Evolutionary conservation across 2,329 filamentous ascomycete genomes (phyloP), one percentile per base, ranked within the genome.

Genomic region (Aspergillus sp.): DNA sequence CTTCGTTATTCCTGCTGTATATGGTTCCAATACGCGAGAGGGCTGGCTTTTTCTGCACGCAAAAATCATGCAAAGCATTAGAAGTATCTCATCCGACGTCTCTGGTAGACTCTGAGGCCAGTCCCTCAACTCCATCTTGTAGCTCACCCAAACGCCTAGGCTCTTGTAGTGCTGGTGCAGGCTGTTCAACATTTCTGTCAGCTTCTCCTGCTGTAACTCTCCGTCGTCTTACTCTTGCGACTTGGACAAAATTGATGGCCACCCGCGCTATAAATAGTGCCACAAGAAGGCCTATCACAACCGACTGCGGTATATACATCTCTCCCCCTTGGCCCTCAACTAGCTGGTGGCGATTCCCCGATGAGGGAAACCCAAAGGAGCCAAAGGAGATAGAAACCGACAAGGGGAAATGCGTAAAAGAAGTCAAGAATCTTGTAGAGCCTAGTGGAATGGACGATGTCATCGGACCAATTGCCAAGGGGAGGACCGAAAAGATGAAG

Each of bases 331-430:
- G 33, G 11, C 10, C 37, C 11, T 43, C 45, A 7, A 43, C 39
- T 9, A 29, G 37, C 26, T 40, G 44, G 26, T 31, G 34, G 29
- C 34, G 40, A 36, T 29, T 44, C 27, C 41, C 42, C 9, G 43
- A 37, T 7, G 46, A 35, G 0, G 51, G 38, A 8, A 50, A 33
- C 5, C 42, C 43, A 6, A 51, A 42, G 13, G 55, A 44, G 34
- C 63, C 59, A 13, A 64, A 59, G 7, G 62, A 63, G n/a, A 66
- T 50, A 0, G 61, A 63, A 13, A 67, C 54, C 0, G 62, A 67
- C 56, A 70, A 60, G 39, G 60, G 52, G 38, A 69, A 60, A 30
- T 60, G 58, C 34, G 65, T 58, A 32, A 63, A 53, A 26, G 64
- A 59, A 3, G 64, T 61, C 30, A 63, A 50, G n/a, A 62, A 36